phyloP scores from a whole-genome alignment of 106 monocot genomes.

The Dioscorea alata region DNA sequence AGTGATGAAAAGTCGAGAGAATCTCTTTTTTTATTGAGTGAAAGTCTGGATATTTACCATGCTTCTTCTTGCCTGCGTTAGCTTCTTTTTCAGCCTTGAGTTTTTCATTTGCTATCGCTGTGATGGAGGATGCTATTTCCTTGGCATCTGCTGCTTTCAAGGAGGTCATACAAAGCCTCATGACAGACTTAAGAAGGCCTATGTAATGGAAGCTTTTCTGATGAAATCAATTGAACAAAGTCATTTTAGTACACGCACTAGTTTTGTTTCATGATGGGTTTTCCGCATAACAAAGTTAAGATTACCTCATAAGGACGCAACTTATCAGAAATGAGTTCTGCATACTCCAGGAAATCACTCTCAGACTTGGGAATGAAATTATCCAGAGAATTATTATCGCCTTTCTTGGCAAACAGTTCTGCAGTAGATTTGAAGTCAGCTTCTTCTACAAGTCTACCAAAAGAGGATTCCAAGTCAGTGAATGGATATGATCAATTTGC shows the following conservation, averaged over 20 bases:
- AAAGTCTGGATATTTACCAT: slow-evolving; percentile 36
- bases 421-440: slow-evolving; percentile 84
- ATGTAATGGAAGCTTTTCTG: slow-evolving; percentile 98
- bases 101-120: slow-evolving; percentile 92
- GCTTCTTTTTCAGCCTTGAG: slow-evolving; percentile 92
- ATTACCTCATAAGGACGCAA: slow-evolving; percentile 79
- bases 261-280: too few relatives aligned
- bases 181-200: slow-evolving; percentile 71
- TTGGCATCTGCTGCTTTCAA: slow-evolving; percentile 92
- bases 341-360: slow-evolving; percentile 89
- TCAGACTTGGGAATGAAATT: slow-evolving; percentile 96
- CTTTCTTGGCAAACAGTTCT: slow-evolving; percentile 75
- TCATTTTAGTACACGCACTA: too few relatives aligned
- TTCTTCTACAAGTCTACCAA: slow-evolving; percentile 85
- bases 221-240: background rate
- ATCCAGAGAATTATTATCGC: slow-evolving; percentile 66
- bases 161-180: slow-evolving; percentile 65
- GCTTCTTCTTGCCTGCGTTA: slow-evolving; percentile 90
- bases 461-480: too few relatives aligned
- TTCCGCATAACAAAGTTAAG: too few relatives aligned
- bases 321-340: slow-evolving; percentile 81
- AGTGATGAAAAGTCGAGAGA: too few relatives aligned
- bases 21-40: background rate
- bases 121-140: slow-evolving; percentile 75
- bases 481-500: background rate